Evolutionary conservation across 768 basidiomycete species (phyloP).

Genomic region (Strobilomyces confusus): DNA sequence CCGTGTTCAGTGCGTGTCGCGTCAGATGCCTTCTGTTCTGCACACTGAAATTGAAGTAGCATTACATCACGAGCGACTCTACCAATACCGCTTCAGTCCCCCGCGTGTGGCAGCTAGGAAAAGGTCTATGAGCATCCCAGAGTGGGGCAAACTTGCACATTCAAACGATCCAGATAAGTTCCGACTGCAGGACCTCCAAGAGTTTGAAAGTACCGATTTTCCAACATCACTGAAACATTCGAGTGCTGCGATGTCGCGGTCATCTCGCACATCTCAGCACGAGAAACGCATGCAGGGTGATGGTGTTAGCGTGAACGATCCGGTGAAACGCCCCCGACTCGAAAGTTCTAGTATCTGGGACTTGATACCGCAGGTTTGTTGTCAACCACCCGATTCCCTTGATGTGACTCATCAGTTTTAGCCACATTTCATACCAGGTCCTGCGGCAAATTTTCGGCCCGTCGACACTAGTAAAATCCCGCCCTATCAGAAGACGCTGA

Average conservation of each 20-base stretch:
- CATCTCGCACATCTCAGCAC: neutral
- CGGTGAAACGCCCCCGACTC: slow-evolving; percentile 33
- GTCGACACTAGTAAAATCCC: slow-evolving; percentile 23
- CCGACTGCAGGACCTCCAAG: slow-evolving; percentile 37
- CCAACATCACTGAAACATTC: slow-evolving; percentile 2
- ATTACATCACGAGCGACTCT: slow-evolving; percentile 15
- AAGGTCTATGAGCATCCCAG: slow-evolving; percentile 15
- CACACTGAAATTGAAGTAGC: slow-evolving; percentile 17
- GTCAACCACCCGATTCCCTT: neutral
- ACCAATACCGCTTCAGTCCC: slow-evolving; percentile 20
- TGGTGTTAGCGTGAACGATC: slow-evolving; percentile 4
- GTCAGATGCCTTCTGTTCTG: neutral
- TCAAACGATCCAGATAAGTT: slow-evolving; percentile 35
- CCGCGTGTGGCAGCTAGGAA: slow-evolving; percentile 8
- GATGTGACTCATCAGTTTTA: slow-evolving; percentile 15
- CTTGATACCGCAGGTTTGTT: slow-evolving; percentile 45
- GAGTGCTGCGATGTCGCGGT: neutral
- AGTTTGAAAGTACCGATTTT: slow-evolving; percentile 40
- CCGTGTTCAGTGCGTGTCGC: slow-evolving; percentile 21
- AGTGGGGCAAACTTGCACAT: slow-evolving; percentile 38
- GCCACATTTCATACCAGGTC: slow-evolving; percentile 23
- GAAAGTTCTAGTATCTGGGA: slow-evolving; percentile 34
- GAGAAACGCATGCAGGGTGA: slow-evolving; percentile 10
- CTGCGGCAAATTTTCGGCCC: slow-evolving; percentile 11
- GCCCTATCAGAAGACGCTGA: slow-evolving; percentile 34